phyloP scores from a whole-genome alignment of 805 yeast genomes.

The Metschnikowia corniflorae region DNA sequence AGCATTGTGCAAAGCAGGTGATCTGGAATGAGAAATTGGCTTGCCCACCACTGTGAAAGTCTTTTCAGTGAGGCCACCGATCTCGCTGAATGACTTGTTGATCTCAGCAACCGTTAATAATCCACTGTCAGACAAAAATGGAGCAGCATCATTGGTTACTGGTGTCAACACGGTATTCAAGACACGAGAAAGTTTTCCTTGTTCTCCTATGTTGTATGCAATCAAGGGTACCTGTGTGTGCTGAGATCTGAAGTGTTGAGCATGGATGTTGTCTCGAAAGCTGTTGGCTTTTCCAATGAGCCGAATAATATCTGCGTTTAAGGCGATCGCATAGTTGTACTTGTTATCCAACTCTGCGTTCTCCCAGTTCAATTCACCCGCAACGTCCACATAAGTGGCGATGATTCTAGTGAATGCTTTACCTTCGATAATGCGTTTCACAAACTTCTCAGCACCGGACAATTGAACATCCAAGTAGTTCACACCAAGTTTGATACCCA shows the following conservation, averaged over 20 bases:
- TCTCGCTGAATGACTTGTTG: conserved; percentile 48
- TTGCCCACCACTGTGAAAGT: conserved; percentile 73
- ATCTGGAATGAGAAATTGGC: conserved; percentile 83
- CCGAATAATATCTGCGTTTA: conserved; percentile 72
- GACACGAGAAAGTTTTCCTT: conserved; percentile 77
- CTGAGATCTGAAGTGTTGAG: conserved; percentile 63
- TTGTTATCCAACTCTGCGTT: conserved; percentile 70
- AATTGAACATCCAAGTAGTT: conserved; percentile 81
- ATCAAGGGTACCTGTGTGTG: conserved; percentile 65
- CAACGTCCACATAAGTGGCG: conserved; percentile 78
- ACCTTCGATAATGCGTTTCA: conserved; percentile 47
- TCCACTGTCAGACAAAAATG: conserved; percentile 76
- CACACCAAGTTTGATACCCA: conserved; percentile 75
- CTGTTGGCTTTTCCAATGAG: conserved; percentile 74
- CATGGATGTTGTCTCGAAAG: conserved; percentile 62
- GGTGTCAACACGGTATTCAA: conserved; percentile 78
- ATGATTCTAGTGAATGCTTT: conserved; percentile 67
- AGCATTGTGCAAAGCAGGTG: conserved; percentile 83
- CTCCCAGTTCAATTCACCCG: conserved; percentile 61
- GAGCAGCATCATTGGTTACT: conserved; percentile 67
- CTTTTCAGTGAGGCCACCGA: conserved; percentile 61
- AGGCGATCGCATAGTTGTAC: conserved; percentile 60
- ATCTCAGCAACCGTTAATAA: conserved; percentile 66
- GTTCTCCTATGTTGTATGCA: conserved; percentile 76
- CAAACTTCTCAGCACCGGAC: conserved; percentile 55